Percentiles rank a stretch among this genome's conserved stretches.
phyloP scores from a whole-genome alignment of 75 land plant species.

The Chamaecyparis obtusa region DNA sequence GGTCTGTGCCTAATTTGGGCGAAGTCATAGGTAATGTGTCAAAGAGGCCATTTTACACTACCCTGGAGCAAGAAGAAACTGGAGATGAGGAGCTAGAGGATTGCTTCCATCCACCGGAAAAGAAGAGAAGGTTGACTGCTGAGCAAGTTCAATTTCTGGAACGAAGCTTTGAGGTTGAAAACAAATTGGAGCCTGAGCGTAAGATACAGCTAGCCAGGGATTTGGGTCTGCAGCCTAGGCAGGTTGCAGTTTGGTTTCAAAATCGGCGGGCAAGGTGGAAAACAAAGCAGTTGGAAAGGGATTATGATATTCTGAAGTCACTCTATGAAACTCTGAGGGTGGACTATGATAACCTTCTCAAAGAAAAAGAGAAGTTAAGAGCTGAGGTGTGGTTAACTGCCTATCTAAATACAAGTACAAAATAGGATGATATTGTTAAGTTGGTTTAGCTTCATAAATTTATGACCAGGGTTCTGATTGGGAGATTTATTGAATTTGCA shows the following conservation, averaged over 20 bases:
- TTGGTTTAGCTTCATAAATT: not conserved
- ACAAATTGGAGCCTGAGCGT: slow-evolving; percentile 74
- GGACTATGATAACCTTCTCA: slow-evolving; percentile 38
- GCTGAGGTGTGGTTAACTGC: slow-evolving; percentile 41
- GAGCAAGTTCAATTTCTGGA: slow-evolving; percentile 65
- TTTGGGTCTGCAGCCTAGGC: slow-evolving; percentile 68
- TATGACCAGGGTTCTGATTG: not conserved
- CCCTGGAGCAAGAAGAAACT: slow-evolving; percentile 32
- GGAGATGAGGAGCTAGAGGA: slow-evolving; percentile 51
- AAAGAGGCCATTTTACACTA: slow-evolving; percentile 14
- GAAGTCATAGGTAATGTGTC: slow-evolving; percentile 22
- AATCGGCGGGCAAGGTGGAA: slow-evolving; percentile 70
- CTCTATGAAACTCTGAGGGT: slow-evolving; percentile 40
- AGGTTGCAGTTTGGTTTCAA: slow-evolving; percentile 79
- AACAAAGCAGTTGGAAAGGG: slow-evolving; percentile 62
- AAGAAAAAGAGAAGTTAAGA: slow-evolving; percentile 43
- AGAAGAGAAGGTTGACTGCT: slow-evolving; percentile 54
- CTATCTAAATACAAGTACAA: not conserved
- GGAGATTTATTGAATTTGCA: not conserved
- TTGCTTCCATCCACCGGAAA: slow-evolving; percentile 46
- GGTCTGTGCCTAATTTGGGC: slow-evolving; percentile 40
- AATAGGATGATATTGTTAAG: not conserved
- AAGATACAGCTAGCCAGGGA: slow-evolving; percentile 64
- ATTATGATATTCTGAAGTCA: slow-evolving; percentile 47
- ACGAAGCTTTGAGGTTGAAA: slow-evolving; percentile 61